Conservation (phyloP, 1,284 basidiomycete species). For the Melampsora larici-populina region DNA sequence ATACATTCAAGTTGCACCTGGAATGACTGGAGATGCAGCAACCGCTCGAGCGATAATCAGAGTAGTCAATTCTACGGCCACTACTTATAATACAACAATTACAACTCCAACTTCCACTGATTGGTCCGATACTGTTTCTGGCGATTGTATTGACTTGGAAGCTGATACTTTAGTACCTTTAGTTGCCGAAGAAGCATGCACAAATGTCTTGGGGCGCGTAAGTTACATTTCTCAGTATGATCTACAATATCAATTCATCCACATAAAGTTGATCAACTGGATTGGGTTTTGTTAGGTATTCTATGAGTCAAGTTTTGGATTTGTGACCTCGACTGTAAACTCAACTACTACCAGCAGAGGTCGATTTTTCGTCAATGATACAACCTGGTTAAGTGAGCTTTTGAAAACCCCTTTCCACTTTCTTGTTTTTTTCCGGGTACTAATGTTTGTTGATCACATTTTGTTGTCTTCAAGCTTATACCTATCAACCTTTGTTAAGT, state of each 20-base stretch:
- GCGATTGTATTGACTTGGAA: conserved; percentile 10
- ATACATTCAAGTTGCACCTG: not conserved
- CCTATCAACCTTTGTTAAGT: conserved; percentile 1
- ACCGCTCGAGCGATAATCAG: not conserved
- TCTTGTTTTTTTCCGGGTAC: not conserved
- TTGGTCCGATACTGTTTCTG: not conserved
- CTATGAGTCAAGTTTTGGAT: conserved; percentile 36
- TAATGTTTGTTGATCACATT: no score
- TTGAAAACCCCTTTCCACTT: no score
- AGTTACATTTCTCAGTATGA: not conserved
- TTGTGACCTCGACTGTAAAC: conserved; percentile 8
- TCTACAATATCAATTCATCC: not conserved
- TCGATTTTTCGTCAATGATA: conserved; percentile 39
- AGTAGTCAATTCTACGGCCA: not conserved
- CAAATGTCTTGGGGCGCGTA: conserved; percentile 32
- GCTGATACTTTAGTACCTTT: conserved; percentile 17
- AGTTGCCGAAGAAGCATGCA: conserved; percentile 20
- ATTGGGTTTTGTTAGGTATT: conserved; percentile 18
- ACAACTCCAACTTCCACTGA: not conserved
- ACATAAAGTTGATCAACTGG: not conserved
- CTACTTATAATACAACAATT: not conserved
- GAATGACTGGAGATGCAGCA: conserved; percentile 1
- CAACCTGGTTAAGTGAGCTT: conserved; percentile 38
- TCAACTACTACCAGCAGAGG: conserved; percentile 15
- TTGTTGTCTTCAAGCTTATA: not conserved